These are phyloP conservation scores for Noccaea caerulescens DNA, from an alignment of 345 rosid genomes.

Conservation along the genomic window DNA sequence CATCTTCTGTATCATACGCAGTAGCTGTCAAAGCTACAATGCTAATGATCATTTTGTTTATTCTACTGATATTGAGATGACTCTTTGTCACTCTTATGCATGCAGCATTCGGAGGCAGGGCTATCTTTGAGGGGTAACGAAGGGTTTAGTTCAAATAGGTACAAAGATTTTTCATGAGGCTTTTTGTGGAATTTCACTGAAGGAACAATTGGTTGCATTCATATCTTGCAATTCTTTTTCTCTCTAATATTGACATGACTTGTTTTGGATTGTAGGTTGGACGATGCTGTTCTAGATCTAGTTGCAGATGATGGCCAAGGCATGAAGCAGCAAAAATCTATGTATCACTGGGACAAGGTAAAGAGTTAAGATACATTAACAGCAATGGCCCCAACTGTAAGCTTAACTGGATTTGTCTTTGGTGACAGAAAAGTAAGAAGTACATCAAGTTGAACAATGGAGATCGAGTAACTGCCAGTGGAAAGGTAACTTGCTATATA, in stretches of 20 bases:
- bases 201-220: not conserved
- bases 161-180: constrained; percentile 2
- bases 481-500: constrained; percentile 64
- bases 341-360: constrained; percentile 98
- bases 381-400: not conserved
- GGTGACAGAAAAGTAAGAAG: constrained; percentile 88
- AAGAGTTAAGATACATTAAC: constrained; percentile 7
- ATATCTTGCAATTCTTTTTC: not conserved
- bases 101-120: constrained; percentile 86
- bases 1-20: not conserved
- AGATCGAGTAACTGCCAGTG: constrained; percentile 96
- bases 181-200: constrained; percentile 2
- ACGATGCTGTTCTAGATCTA: constrained; percentile 86
- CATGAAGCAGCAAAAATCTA: constrained; percentile 72
- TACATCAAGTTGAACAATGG: constrained; percentile 92
- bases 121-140: constrained; percentile 72
- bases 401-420: constrained; percentile 30
- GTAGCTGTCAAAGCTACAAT: constrained; percentile 17
- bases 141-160: constrained; percentile 90
- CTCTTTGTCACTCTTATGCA: constrained; percentile 33
- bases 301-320: constrained; percentile 90
- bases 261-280: constrained; percentile 58
- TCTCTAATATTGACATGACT: constrained; percentile 16
- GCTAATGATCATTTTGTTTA: constrained; percentile 7
- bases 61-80: constrained; percentile 21